Evolutionary conservation across 306 rosid genomes (phyloP).

Genomic region (Neltuma alba): DNA sequence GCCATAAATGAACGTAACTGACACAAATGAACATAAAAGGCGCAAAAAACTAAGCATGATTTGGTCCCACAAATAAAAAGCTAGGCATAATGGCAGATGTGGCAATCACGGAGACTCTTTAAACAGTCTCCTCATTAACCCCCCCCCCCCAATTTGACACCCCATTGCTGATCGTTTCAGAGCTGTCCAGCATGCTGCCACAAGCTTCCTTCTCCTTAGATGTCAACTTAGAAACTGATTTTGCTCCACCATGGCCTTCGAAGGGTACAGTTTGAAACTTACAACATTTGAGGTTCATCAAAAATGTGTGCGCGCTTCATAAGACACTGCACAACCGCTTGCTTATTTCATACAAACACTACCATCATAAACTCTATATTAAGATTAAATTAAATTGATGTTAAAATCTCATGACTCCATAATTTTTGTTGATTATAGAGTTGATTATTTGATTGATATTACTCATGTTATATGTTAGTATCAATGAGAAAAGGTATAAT

Average conservation of each 20-base stretch:
- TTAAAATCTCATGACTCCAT: neutral
- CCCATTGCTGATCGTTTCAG: neutral
- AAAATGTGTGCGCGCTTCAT: neutral
- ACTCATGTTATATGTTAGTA: neutral
- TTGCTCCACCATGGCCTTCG: neutral
- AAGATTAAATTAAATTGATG: neutral
- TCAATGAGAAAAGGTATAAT: neutral
- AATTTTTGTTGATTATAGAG: neutral
- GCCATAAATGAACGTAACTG: neutral
- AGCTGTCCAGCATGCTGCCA: neutral
- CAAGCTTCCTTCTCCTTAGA: neutral
- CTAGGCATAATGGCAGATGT: neutral
- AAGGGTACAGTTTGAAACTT: neutral
- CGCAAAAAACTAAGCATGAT: neutral
- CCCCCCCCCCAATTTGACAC: neutral
- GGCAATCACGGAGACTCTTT: neutral
- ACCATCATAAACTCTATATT: neutral
- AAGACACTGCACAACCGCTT: neutral
- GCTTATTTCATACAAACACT: neutral
- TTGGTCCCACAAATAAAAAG: neutral
- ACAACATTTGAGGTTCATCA: constrained; percentile 7
- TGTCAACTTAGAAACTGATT: neutral
- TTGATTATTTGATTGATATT: constrained; percentile 3
- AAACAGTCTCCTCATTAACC: neutral
- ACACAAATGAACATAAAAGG: neutral